Conservation (phyloP, 1,139 yeast species). For the Williopsis jadinii region DNA sequence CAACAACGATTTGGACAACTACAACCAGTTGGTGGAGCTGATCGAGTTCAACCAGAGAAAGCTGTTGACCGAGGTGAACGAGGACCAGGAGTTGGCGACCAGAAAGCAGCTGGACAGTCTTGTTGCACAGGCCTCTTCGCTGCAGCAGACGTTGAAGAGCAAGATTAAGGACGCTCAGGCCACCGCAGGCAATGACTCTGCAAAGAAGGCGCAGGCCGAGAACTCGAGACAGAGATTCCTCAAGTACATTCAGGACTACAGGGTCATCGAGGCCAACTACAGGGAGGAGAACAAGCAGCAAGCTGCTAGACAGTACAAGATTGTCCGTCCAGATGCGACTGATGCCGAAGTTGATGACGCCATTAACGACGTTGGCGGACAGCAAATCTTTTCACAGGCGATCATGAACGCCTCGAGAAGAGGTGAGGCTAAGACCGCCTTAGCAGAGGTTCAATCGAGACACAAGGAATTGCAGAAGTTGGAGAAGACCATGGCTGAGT, state of each 20-base stretch:
- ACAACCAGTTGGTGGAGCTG: constrained; percentile 68
- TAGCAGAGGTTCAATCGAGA: constrained; percentile 93
- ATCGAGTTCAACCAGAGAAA: constrained; percentile 79
- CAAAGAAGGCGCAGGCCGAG: constrained; percentile 88
- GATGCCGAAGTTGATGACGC: constrained; percentile 80
- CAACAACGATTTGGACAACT: constrained; percentile 74
- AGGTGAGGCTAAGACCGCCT: constrained; percentile 94
- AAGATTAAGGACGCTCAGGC: constrained; percentile 76
- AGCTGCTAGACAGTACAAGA: constrained; percentile 88
- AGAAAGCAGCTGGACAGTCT: constrained; percentile 74
- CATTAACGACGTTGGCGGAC: constrained; percentile 76
- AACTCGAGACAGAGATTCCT: constrained; percentile 81
- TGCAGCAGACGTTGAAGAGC: constrained; percentile 67
- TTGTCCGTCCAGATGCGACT: constrained; percentile 90
- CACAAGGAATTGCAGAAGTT: constrained; percentile 93
- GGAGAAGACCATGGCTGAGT: constrained; percentile 93
- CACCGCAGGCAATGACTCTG: constrained; percentile 62
- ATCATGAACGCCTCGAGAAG: constrained; percentile 86
- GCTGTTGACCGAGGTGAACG: constrained; percentile 78
- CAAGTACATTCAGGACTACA: constrained; percentile 78
- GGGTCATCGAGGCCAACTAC: constrained; percentile 81
- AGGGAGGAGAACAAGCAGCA: constrained; percentile 79
- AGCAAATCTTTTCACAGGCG: constrained; percentile 93
- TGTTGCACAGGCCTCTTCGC: constrained; percentile 70
- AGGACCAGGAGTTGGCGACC: constrained; percentile 64